These are phyloP conservation scores for Collybia mongolica DNA, from an alignment of 768 basidiomycete species.

Conservation along the genomic window DNA sequence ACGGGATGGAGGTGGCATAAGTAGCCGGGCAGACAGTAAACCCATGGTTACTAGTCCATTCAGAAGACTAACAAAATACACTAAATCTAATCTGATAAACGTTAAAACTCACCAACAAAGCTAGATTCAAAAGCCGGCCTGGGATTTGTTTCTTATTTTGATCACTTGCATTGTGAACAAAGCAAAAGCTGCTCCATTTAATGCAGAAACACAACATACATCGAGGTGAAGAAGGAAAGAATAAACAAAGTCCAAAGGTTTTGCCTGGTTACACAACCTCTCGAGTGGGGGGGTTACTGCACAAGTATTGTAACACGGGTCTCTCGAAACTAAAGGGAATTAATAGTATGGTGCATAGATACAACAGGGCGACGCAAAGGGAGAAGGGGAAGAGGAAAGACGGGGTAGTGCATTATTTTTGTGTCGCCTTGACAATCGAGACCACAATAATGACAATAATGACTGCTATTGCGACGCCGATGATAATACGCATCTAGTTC, in stretches of 20 bases:
- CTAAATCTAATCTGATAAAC: too few species aligned
- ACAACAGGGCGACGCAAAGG: constrained; percentile 30
- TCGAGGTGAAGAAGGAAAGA: not conserved
- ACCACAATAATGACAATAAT: constrained; percentile 96
- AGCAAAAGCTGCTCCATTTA: too few species aligned
- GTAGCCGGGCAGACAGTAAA: too few species aligned
- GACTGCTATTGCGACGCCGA: constrained; percentile 84
- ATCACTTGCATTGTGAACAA: too few species aligned
- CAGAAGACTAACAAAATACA: too few species aligned
- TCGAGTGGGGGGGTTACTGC: not conserved
- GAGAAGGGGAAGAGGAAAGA: constrained; percentile 12
- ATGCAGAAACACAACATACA: not conserved
- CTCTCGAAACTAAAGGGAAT: constrained; percentile 3
- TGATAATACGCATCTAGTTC: constrained; percentile 91
- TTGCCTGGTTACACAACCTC: not conserved
- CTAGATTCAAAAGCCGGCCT: too few species aligned
- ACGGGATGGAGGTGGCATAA: too few species aligned
- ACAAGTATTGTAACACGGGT: constrained; percentile 4
- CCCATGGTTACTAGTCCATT: too few species aligned
- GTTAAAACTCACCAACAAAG: too few species aligned
- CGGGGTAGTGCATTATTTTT: constrained; percentile 32
- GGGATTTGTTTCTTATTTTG: too few species aligned
- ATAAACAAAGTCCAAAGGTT: constrained; percentile 1
- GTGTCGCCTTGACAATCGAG: constrained; percentile 85
- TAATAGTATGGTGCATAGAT: constrained; percentile 37